Conservation (phyloP, 495 filamentous ascomycete species). For the Hypoxylon lienhwacheense region DNA sequence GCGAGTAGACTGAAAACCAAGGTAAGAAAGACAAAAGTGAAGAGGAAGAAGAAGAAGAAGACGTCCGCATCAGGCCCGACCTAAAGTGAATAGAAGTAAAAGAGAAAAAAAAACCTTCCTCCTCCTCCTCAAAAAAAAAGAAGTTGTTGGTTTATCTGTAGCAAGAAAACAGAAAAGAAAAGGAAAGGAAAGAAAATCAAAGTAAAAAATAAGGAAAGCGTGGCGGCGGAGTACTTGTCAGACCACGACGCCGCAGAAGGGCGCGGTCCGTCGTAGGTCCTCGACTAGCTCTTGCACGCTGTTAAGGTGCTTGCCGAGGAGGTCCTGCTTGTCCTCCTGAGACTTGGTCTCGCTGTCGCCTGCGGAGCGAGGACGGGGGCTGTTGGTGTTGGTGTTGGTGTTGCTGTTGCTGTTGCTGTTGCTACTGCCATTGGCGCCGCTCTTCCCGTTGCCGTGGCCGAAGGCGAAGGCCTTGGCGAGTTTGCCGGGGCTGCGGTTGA, state of each 20-base stretch:
- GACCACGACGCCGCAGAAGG: conserved; percentile 59
- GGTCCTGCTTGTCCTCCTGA: conserved; percentile 83
- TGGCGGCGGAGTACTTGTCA: conserved; percentile 13
- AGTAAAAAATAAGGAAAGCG: neutral
- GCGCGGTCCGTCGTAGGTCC: conserved; percentile 80
- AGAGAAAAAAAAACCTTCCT: no score
- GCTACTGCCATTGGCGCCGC: no score
- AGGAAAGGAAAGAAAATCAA: neutral
- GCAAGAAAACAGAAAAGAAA: neutral
- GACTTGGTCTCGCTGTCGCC: conserved; percentile 59
- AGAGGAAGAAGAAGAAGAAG: no score
- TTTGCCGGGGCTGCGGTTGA: conserved; percentile 75
- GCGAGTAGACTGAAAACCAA: no score
- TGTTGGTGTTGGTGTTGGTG: no score
- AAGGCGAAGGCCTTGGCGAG: conserved; percentile 54
- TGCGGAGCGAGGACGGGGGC: conserved; percentile 41
- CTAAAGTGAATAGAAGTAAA: no score
- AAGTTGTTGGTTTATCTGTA: no score
- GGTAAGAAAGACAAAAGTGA: no score
- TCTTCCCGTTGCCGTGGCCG: conserved; percentile 39
- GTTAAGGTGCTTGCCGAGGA: conserved; percentile 78
- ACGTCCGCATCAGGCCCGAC: no score
- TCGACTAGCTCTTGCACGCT: conserved; percentile 92
- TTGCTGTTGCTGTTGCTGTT: no score
- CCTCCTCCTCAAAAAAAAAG: no score